Evolutionary conservation across 2,329 filamentous ascomycete genomes (phyloP), one percentile per base, ranked within the genome.

Genomic region (Aspergillus phoenicis): DNA sequence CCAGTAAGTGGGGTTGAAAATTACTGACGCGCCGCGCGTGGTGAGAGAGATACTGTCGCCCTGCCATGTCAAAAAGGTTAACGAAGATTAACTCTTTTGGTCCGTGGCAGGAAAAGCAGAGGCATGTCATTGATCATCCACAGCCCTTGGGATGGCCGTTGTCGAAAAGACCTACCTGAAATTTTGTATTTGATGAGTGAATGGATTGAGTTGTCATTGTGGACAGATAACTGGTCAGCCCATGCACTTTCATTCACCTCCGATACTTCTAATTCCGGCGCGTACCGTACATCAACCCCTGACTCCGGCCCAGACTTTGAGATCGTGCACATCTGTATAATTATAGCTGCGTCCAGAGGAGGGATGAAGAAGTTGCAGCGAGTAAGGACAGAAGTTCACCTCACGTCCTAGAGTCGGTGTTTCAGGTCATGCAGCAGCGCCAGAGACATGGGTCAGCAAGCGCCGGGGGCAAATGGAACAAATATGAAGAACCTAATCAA

Each of bases 221-320:
- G 10, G 33, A 36, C 4, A 15, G 33, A 5, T 36, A 15, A 36
- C 5, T 13, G 33, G 33, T 36, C 11, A 36, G 33, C 11, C 33
- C 33, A 36, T 36, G 33, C 4, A 36, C 33, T 15, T 36, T 36
- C 33, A 36, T 36, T 36, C 11, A 36, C 33, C 11, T 13, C 11
- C 33, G 33, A 36, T 36, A 36, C 11, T 17, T 24, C 47, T n/a
- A 33, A 28, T 36, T 36, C 41, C 28, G 53, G 53, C 53, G 53
- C 53, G 39, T 56, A 55, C 17, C 13, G 20, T 55, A n/a, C 52
- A 45, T 55, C 33, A 28, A 8, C 38, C 26, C 38, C 52, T 55
- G 41, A 26, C 26, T 30, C 47, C 30, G 30, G 24, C 13, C n/a
- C 28, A 28, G 53, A 43, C 38, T 38, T 36, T n/a, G 15, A 30